Conservation (phyloP, 306 rosid species). For the Leucaena leucocephala region DNA sequence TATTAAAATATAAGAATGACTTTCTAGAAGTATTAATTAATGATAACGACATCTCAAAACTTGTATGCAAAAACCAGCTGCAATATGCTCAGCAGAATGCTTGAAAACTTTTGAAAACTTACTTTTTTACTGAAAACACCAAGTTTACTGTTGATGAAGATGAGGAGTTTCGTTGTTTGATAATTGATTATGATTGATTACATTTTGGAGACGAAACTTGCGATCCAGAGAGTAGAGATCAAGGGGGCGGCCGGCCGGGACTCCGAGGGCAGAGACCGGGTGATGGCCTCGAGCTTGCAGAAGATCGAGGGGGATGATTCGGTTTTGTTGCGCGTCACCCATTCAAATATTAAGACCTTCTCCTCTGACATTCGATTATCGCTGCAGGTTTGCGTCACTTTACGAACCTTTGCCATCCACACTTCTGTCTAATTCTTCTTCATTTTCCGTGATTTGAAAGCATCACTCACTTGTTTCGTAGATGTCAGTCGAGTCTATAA, state of each 20-base stretch:
- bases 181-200: no score
- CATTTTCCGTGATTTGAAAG: neutral
- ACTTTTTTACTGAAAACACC: no score
- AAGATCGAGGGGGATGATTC: slow-evolving; percentile 69
- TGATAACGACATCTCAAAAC: no score
- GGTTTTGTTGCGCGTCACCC: slow-evolving; percentile 67
- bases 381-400: slow-evolving; percentile 49
- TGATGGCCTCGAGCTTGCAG: slow-evolving; percentile 63
- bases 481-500: slow-evolving; percentile 68
- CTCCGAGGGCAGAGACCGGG: neutral
- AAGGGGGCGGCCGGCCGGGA: neutral
- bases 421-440: neutral
- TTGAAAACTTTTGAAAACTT: no score
- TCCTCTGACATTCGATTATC: slow-evolving; percentile 72
- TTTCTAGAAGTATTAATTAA: no score
- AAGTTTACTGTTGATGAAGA: no score
- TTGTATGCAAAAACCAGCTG: no score
- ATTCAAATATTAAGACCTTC: slow-evolving; percentile 76
- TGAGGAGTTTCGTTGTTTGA: no score
- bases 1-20: no score
- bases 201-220: neutral
- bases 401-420: no score
- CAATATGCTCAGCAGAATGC: no score
- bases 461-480: slow-evolving; percentile 27
- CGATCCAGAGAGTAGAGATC: neutral